Base-by-base conservation (phyloP, 2,329 filamentous ascomycete genomes). In the Trichophyton verrucosum region DNA sequence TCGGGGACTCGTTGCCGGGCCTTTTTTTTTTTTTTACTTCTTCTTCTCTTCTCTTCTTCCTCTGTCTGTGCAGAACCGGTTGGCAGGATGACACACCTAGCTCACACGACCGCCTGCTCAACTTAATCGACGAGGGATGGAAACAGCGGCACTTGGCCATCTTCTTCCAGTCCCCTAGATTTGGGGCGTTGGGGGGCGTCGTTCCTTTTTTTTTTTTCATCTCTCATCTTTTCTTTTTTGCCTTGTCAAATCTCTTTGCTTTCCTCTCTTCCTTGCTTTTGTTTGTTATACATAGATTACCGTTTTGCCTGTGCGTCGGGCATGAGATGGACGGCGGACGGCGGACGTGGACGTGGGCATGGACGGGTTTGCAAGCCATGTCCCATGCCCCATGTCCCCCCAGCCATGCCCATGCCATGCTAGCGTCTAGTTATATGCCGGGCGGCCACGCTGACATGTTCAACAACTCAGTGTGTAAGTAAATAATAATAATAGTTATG, bases 41-140 rank as follows among this genome's bases (percentile, higher is more conserved):
- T 38, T 36, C 33, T 36, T 33, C 30, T 33, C 6, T 9, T 9
- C 9, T 38, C 11, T 13, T 38, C 9, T 38, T 3, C 49, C 22
- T 5, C 27, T 22, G 49, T 30, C 49, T 53, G 24, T 53, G 49
- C 49, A 53, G 49, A 53, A 9, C 6, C 17, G 20, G 46, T 8
- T 2, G 6, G 22, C 15, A 53, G 11, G 9, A 7, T 30, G n/a
- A 30, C 6, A 30, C 20, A 20, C 20, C 20, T 13, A 33, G 49
- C 49, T 53, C 49, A 53, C 49, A 53, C 49, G 49, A 53, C 49
- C 13, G 49, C 49, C 27, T 53, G 49, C 49, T 53, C 24, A 53
- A 53, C 49, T 53, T 33, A 53, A 53, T 53, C 49, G 49, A 51
- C 22, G 15, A 24, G 24, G 6, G 6, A 27, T 3, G 24, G 6